Percentiles rank a stretch among this genome's conserved stretches.
These are phyloP conservation scores for Talaromyces piceae DNA, from an alignment of 2,329 filamentous ascomycete genomes.

Conservation along the genomic window DNA sequence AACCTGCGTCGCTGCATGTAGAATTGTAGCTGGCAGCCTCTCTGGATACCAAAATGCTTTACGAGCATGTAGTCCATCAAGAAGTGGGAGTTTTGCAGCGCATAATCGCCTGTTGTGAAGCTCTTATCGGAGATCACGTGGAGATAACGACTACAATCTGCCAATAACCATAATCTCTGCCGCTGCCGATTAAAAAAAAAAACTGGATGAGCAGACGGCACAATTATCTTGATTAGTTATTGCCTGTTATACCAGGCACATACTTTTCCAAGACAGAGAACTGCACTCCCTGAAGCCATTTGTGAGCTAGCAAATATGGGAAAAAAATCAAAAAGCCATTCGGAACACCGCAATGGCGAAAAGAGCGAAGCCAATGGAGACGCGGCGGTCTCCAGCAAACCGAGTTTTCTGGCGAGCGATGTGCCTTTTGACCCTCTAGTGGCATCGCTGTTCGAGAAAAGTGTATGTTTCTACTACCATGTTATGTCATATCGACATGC, in stretches of 20 bases:
- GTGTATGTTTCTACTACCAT: conserved; percentile 46
- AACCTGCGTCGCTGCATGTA: background rate
- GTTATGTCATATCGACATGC: background rate
- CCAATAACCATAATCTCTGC: conserved; percentile 3
- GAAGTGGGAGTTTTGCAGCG: too few species aligned
- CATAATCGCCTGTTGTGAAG: too few species aligned
- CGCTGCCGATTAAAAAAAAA: conserved; percentile 8
- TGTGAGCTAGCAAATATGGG: background rate
- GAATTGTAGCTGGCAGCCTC: too few species aligned
- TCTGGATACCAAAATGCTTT: too few species aligned
- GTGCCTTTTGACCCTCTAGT: conserved; percentile 61
- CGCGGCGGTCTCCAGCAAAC: conserved; percentile 19
- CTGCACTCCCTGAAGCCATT: background rate
- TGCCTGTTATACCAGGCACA: too few species aligned
- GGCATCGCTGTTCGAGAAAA: conserved; percentile 62
- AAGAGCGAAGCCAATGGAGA: conserved; percentile 15
- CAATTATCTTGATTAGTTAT: background rate
- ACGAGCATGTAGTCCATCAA: too few species aligned
- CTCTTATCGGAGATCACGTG: conserved; percentile 12
- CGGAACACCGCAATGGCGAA: conserved; percentile 17
- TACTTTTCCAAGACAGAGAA: background rate
- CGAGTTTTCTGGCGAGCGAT: conserved; percentile 47
- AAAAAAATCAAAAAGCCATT: conserved; percentile 19
- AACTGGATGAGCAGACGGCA: conserved; percentile 2
- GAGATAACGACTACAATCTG: conserved; percentile 12